phyloP scores from a whole-genome alignment of 2,329 filamentous ascomycete species.

The Trichoderma polysporum region DNA sequence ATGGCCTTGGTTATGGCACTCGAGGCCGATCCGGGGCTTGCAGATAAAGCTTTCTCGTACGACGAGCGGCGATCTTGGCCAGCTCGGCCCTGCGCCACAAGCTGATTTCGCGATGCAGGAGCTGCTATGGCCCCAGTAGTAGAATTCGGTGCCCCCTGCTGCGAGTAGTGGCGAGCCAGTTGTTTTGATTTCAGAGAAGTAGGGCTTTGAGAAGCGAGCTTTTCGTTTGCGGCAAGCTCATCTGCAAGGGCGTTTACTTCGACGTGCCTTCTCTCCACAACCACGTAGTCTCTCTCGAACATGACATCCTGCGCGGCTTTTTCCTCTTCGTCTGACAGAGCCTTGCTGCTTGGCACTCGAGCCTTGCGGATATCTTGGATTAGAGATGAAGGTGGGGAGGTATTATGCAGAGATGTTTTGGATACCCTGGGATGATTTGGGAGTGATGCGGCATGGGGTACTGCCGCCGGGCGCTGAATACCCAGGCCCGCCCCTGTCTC shows the following conservation, averaged over 20 bases:
- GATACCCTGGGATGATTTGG: conserved; percentile 42
- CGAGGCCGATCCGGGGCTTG: conserved; percentile 68
- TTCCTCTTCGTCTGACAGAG: conserved; percentile 62
- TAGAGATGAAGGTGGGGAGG: conserved; percentile 31
- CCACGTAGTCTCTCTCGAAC: conserved; percentile 90
- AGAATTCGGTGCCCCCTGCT: conserved; percentile 69
- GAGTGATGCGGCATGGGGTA: conserved; percentile 50
- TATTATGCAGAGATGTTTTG: conserved; percentile 29
- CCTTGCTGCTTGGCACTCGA: conserved; percentile 29
- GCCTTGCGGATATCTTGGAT: conserved; percentile 36
- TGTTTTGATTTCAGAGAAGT: conserved; percentile 57
- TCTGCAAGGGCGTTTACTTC: conserved; percentile 98
- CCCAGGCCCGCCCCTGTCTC: conserved; percentile 51
- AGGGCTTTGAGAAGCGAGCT: conserved; percentile 49
- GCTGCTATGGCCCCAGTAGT: conserved; percentile 67
- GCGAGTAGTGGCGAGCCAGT: conserved; percentile 74
- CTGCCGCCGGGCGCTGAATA: conserved; percentile 47
- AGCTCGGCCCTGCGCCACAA: conserved; percentile 67
- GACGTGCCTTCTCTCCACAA: conserved; percentile 92
- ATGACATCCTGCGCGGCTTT: conserved; percentile 81
- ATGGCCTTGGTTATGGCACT: conserved; percentile 94
- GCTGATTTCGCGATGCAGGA: conserved; percentile 68
- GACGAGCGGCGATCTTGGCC: conserved; percentile 76
- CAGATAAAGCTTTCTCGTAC: conserved; percentile 73
- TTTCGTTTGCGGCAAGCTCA: conserved; percentile 82